Evolutionary conservation across 352 stramenopile genomes (phyloP).

Genomic region (Phytophthora rubi): DNA sequence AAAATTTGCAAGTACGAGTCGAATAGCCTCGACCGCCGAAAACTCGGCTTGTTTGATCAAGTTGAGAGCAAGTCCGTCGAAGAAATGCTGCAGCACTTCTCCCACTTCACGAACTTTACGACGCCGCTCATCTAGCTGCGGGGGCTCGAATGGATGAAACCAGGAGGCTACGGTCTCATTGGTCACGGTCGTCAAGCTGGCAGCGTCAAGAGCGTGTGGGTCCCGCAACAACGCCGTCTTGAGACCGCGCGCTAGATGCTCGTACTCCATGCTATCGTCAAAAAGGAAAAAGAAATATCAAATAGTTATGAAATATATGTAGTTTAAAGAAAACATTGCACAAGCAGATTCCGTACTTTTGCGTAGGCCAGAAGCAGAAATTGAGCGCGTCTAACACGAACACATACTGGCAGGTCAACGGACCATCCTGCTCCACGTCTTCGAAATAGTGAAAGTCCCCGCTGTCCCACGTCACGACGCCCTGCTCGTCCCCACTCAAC

Average conservation of each 20-base stretch:
- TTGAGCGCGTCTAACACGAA: slow-evolving; percentile 91
- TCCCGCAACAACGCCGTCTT: slow-evolving; percentile 75
- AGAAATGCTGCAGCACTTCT: slow-evolving; percentile 52
- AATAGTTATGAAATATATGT: background rate
- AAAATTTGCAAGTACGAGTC: slow-evolving; percentile 72
- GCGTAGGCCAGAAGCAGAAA: slow-evolving; percentile 91
- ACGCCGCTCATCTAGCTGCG: slow-evolving; percentile 65
- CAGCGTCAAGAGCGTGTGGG: slow-evolving; percentile 59
- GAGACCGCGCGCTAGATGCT: slow-evolving; percentile 78
- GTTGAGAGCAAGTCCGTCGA: slow-evolving; percentile 58
- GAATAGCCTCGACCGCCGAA: slow-evolving; percentile 69
- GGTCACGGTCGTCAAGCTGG: slow-evolving; percentile 47
- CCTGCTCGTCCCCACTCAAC: slow-evolving; percentile 45
- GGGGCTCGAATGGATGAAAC: slow-evolving; percentile 70
- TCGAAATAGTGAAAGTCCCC: slow-evolving; percentile 85
- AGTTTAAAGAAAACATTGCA: no score
- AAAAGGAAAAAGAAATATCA: background rate
- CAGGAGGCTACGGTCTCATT: slow-evolving; percentile 58
- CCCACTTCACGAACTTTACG: slow-evolving; percentile 70
- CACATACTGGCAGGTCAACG: slow-evolving; percentile 87
- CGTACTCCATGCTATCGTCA: slow-evolving; percentile 81
- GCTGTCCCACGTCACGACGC: slow-evolving; percentile 76
- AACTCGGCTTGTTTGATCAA: slow-evolving; percentile 54
- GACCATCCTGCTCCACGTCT: slow-evolving; percentile 67
- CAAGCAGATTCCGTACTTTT: slow-evolving; percentile 40